Percentiles rank a stretch among this genome's conserved stretches.
Conservation (phyloP, 164 flowering plant genomes). For the Umbellularia californica region DNA sequence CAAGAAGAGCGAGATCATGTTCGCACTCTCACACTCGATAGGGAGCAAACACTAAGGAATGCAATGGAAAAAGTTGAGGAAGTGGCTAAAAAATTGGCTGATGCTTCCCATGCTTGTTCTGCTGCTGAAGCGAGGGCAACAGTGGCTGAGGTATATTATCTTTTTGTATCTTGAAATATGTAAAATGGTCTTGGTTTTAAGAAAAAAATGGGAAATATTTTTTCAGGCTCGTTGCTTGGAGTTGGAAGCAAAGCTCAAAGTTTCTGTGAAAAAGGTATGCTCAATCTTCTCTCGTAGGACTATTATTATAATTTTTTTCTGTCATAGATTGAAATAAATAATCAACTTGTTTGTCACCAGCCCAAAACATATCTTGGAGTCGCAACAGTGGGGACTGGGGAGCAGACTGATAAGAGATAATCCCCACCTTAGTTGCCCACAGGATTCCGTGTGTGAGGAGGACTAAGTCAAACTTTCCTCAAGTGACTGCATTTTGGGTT, state of each 20-base stretch:
- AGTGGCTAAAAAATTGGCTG: slow-evolving; percentile 57
- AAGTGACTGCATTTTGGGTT: no score
- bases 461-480: no score
- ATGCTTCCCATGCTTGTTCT: slow-evolving; percentile 51
- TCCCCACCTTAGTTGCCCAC: no score
- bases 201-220: not conserved
- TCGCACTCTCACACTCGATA: slow-evolving; percentile 54
- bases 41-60: slow-evolving; percentile 55
- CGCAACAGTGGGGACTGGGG: no score
- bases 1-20: slow-evolving; percentile 71
- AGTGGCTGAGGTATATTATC: slow-evolving; percentile 61
- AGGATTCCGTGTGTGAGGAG: no score
- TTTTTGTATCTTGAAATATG: not conserved
- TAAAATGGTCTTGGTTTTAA: not conserved
- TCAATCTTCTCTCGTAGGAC: no score
- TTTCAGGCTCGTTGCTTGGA: slow-evolving; percentile 62
- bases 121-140: slow-evolving; percentile 79
- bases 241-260: slow-evolving; percentile 54
- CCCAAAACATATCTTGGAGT: no score
- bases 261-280: slow-evolving; percentile 21
- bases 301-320: no score
- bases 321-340: no score
- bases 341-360: no score
- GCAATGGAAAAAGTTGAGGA: slow-evolving; percentile 72
- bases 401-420: no score